phyloP scores from a whole-genome alignment of 1,284 basidiomycete species.

The Sanguinoderma infundibulare region DNA sequence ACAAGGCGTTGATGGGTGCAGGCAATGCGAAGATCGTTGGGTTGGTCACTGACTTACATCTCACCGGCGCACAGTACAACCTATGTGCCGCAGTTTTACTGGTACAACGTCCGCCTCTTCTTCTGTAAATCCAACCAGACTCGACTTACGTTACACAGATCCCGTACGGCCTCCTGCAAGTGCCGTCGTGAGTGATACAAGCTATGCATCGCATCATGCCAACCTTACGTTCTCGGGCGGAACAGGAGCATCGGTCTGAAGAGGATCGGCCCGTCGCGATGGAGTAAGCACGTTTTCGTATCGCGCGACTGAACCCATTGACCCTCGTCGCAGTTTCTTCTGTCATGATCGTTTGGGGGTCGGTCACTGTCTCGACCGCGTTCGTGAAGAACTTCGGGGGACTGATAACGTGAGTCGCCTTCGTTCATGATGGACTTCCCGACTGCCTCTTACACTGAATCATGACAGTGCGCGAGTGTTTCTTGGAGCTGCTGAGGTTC shows the following conservation, averaged over 20 bases:
- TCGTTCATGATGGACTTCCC: background rate
- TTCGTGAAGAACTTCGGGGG: slow-evolving; percentile 23
- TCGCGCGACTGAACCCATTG: no score
- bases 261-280: slow-evolving; percentile 15
- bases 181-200: slow-evolving; percentile 16
- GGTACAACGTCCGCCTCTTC: background rate
- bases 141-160: slow-evolving; percentile 4
- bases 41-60: slow-evolving; percentile 12
- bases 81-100: slow-evolving; percentile 21
- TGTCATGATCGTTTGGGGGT: slow-evolving; percentile 20
- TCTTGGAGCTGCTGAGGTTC: slow-evolving; percentile 7
- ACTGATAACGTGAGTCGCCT: slow-evolving; percentile 11
- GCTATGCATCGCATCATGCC: background rate
- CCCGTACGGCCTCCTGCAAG: slow-evolving; percentile 20
- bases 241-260: slow-evolving; percentile 20
- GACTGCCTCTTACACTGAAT: background rate
- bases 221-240: background rate
- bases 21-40: slow-evolving; percentile 27
- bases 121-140: no score
- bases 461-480: slow-evolving; percentile 7
- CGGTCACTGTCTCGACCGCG: slow-evolving; percentile 14
- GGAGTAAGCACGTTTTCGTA: slow-evolving; percentile 8
- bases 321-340: slow-evolving; percentile 11
- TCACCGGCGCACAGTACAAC: slow-evolving; percentile 23
- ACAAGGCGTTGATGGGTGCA: slow-evolving; percentile 31